These are phyloP conservation scores for Fraxinus baroniana DNA, from an alignment of 305 asterid species.

Conservation along the genomic window DNA sequence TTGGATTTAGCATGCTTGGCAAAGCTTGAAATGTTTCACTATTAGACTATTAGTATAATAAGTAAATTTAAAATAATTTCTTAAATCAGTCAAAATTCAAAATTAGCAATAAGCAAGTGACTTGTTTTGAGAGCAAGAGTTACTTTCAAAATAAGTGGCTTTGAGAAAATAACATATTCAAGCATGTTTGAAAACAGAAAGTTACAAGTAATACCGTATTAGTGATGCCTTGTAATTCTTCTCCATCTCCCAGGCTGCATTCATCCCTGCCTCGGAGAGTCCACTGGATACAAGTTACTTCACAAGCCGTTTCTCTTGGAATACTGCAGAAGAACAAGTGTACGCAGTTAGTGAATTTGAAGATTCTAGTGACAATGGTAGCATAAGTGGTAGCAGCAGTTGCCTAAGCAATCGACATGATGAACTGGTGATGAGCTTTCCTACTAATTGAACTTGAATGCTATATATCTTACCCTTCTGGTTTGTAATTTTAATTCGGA, in stretches of 20 bases:
- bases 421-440: conserved; percentile 54
- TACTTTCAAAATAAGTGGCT: not conserved
- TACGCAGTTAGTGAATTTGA: conserved; percentile 83
- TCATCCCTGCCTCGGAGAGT: conserved; percentile 91
- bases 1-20: not conserved
- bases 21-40: not conserved
- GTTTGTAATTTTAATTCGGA: not conserved
- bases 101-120: not conserved
- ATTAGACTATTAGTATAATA: not conserved
- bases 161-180: not conserved
- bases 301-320: conserved; percentile 93
- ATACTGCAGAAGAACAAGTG: conserved; percentile 86
- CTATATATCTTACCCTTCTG: not conserved
- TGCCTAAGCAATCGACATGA: conserved; percentile 91
- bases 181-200: not conserved
- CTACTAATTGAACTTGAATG: not conserved
- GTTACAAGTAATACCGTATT: not conserved
- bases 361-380: conserved; percentile 74
- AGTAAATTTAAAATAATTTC: not conserved
- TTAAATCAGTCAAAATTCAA: not conserved
- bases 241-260: conserved; percentile 68
- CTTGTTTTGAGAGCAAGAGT: not conserved
- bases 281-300: conserved; percentile 94
- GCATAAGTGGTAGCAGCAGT: conserved; percentile 85
- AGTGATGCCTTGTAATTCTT: conserved; percentile 16